Base-by-base conservation (phyloP, 108 stramenopile genomes). In the Poteriospumella lacustris region DNA sequence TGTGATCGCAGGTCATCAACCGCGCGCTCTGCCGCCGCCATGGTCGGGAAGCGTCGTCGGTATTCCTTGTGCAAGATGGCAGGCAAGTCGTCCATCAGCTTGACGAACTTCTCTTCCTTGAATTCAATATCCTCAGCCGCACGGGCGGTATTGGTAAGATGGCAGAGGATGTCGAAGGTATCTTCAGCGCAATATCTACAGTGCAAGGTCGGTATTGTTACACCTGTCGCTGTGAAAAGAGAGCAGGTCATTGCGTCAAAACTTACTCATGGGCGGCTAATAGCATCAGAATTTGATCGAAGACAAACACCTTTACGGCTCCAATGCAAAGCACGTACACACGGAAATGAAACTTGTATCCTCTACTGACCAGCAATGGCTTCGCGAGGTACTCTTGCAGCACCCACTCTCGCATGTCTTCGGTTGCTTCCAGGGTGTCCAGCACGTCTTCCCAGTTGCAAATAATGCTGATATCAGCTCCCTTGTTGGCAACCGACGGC, bases 101-200 rank as follows among this genome's bases (percentile, higher is more conserved):
- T 59, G 31, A 90, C 83, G 73, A 80, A 87, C 9, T 83, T 58
- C n/a, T 83, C 85, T 58, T 89, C 89, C 3, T 47, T 38, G 73
- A 87, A 90, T 38, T 44, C 34, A 29, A 78, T 59, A 43, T 85
- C 86, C 44, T 75, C 64, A 5, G 80, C 73, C 68, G 86, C 85
- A 59, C 85, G 82, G 31, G 86, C 86, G 9, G 89, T 90, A 79
- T 90, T 90, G n/a, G 89, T 90, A 28, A 90, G 82, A 79, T 89
- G 89, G 2, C 88, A 76, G 43, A 83, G 79, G 0, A 68, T 42
- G 76, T 88, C 84, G 5, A 15, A 58, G 40, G 24, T 42, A 52
- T 82, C 59, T n/a, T 1, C n/a, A 0, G 1, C 41, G n/a, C 80
- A 77, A 38, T 84, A 78, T 1, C 58, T 69, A 44, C 80, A 82